These are phyloP conservation scores for Euphrasia arctica DNA, from an alignment of 305 asterid genomes.

Conservation along the genomic window DNA sequence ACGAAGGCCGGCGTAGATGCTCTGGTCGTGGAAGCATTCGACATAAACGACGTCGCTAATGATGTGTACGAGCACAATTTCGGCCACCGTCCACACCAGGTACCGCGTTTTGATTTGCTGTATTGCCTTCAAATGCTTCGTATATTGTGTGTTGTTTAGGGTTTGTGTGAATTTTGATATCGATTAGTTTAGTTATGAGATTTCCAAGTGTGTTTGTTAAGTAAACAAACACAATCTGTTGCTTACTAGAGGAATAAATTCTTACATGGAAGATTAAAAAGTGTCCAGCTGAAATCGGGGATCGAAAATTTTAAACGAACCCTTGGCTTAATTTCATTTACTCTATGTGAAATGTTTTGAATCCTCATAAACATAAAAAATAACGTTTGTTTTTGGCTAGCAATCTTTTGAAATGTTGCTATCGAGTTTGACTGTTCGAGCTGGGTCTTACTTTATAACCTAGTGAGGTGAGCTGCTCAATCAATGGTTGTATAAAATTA, in stretches of 20 bases:
- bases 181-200: background rate
- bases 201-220: constrained; percentile 3
- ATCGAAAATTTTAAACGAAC: background rate
- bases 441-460: background rate
- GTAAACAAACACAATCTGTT: background rate
- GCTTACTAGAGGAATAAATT: background rate
- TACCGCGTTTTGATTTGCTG: constrained; percentile 16
- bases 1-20: constrained; percentile 69
- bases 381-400: background rate
- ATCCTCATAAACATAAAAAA: too few relatives aligned
- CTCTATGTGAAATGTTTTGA: too few relatives aligned
- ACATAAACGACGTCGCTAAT: constrained; percentile 85
- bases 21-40: constrained; percentile 79
- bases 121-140: background rate
- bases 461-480: background rate
- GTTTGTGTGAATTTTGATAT: background rate
- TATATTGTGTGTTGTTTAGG: background rate
- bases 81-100: constrained; percentile 94
- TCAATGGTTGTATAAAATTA: background rate
- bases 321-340: too few relatives aligned
- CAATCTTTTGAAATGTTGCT: background rate
- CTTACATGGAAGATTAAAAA: too few relatives aligned
- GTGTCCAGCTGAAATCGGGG: background rate
- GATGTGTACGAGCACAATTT: constrained; percentile 91
- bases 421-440: constrained; percentile 11